A percentile compares a stretch with the other conserved stretches of the same genome.
Evolutionary conservation across 1,284 basidiomycete species (phyloP).

Genomic region (Apiotrichum domesticum): DNA sequence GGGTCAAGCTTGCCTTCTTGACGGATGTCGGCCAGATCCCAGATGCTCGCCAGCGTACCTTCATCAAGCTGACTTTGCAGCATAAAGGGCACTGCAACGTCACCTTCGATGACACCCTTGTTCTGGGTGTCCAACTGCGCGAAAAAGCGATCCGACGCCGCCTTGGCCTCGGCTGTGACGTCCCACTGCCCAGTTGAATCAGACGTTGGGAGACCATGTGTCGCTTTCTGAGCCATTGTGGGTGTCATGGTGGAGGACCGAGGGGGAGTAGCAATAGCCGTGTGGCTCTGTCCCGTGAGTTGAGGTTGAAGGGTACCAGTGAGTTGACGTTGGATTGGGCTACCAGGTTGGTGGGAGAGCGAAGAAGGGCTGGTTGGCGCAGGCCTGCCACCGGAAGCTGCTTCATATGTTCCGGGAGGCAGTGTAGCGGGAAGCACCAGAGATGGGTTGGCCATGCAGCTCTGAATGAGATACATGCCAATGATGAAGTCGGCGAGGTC

Average conservation of each 20-base stretch:
- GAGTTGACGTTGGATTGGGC: conserved; percentile 43
- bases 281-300: conserved; percentile 45
- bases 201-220: conserved; percentile 16
- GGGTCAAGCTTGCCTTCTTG: conserved; percentile 80
- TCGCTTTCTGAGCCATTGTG: conserved; percentile 35
- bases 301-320: conserved; percentile 52
- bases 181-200: conserved; percentile 60
- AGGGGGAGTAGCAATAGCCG: conserved; percentile 11
- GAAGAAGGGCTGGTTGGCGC: conserved; percentile 27
- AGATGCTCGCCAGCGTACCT: conserved; percentile 78
- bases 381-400: conserved; percentile 57
- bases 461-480: conserved; percentile 90
- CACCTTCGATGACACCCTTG: conserved; percentile 81
- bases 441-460: conserved; percentile 74
- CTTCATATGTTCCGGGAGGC: conserved; percentile 87
- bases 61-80: conserved; percentile 82
- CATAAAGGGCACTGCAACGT: conserved; percentile 94
- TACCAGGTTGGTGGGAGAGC: conserved; percentile 32
- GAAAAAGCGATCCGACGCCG: conserved; percentile 74
- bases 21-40: conserved; percentile 91
- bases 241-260: conserved; percentile 16
- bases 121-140: conserved; percentile 70
- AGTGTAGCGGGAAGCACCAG: conserved; percentile 68
- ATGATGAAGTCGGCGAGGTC: conserved; percentile 91
- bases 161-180: conserved; percentile 75